Base-by-base conservation (phyloP, 352 stramenopile genomes). In the Peronospora destructor region DNA sequence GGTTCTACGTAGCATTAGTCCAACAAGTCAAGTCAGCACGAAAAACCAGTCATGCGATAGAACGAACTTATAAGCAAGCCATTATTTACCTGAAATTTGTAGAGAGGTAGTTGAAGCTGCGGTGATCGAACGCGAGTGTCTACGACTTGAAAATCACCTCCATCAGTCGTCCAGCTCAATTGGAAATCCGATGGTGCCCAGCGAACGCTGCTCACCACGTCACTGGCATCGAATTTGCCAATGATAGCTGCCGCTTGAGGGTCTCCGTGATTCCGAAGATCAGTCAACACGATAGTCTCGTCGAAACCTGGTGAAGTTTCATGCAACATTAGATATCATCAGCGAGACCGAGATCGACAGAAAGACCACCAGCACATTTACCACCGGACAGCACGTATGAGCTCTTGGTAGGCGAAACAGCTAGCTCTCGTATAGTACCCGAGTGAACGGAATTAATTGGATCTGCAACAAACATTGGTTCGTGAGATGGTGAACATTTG, bases 121-220 rank as follows among this genome's bases (percentile, higher is more conserved):
- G 59, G 37, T 3, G 68, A 56, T 13, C 48, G 64, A 12, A 58
- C 45, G 11, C 82, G 76, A 16, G 64, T 57, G 17, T 92, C 82
- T 6, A 49, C 62, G 5, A 90, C 33, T 61, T 87, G 79, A 38
- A 89, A 85, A 12, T 86, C 74, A 5, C 82, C 82, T 19, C 71
- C 76, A 51, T 92, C 82, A 2, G 82, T 90, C 4, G 82, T 92
- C 82, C 79, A 92, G 44, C 82, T 92, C 26, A 92, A 41, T 4
- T 74, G 64, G 2, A 66, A 57, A 13, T 67, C 48, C 0, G 42
- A 49, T 14, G 70, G 74, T 9, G 73, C 64, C 82, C 79, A 92
- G 1, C 82, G 76, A 34, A 92, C 26, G 43, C 82, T 92, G 48
- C 78, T 90, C 14, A 92, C 79, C 6, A 92, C 82, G 36, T 92